Base-by-base conservation (phyloP, 805 yeast genomes). In the Lachancea sp. region DNA sequence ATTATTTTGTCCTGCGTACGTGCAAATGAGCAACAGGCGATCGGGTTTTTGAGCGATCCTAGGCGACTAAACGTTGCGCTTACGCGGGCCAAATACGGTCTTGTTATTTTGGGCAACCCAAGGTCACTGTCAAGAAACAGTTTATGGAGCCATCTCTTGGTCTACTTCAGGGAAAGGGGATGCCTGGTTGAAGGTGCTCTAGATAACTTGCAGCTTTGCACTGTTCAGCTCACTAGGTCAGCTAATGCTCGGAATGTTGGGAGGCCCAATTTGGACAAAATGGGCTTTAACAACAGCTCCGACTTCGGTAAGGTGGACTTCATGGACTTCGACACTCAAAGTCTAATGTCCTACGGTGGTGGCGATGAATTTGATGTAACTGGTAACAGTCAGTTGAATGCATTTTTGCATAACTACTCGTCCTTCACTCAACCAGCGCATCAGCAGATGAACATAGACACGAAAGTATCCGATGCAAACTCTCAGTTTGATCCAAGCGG, bases 1-100 rank as follows among this genome's bases (percentile, higher is more conserved):
- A 86, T 92, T 47, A 78, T 92, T 42, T 76, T 92, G 71, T 88
- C 97, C 0, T 90, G 97, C 75, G 99, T 92, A 6, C 76, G 98
- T 56, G 83, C 94, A 19, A 87, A 87, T 56, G 80, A 77, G 20
- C 71, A 70, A 40, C 80, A 78, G 45, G 74, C 75, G 8, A 83
- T 88, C 51, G 96, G 96, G 5, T 87, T 88, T 63, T 70, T 87
- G 58, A 75, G 79, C 47, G 96, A 87, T 53, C 85, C 88, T 18
- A 71, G 95, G 56, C 81, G 96, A 65, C 61, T 87, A 56, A 87
- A 87, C 58, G 96, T 88, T 42, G 96, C 95, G 4, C 68, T 87
- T 37, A 87, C 96, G 1, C 77, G 96, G 63, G 95, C 96, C 19
- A 80, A 75, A 58, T 86, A 77, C 55, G 96, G 96, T 4, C 61